phyloP scores from a whole-genome alignment of 768 basidiomycete genomes.

The Termitomyces bulborhizus region DNA sequence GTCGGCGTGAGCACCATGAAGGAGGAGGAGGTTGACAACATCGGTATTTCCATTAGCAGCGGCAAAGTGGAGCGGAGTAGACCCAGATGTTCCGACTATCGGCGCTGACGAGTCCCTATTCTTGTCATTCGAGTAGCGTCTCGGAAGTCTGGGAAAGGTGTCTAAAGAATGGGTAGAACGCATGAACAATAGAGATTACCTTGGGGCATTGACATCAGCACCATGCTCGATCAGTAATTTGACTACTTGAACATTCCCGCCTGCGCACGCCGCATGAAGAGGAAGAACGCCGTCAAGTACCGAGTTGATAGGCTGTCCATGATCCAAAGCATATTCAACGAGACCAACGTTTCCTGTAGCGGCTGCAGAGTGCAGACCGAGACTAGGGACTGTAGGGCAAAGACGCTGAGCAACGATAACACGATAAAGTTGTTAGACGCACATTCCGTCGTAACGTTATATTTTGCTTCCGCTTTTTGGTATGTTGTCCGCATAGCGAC shows the following conservation, averaged over 20 bases:
- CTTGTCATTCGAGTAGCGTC: slow-evolving; percentile 68
- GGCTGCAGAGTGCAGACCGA: slow-evolving; percentile 73
- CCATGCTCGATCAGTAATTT: slow-evolving; percentile 85
- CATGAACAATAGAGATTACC: slow-evolving; percentile 36
- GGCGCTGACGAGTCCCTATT: slow-evolving; percentile 60
- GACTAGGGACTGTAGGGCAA: slow-evolving; percentile 53
- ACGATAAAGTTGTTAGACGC: slow-evolving; percentile 18
- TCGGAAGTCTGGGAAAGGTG: slow-evolving; percentile 46
- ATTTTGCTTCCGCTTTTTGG: slow-evolving; percentile 47
- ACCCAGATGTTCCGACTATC: slow-evolving; percentile 79
- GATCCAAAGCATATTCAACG: slow-evolving; percentile 86
- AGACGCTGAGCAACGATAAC: background rate
- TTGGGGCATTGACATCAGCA: slow-evolving; percentile 96
- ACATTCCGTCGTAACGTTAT: slow-evolving; percentile 57
- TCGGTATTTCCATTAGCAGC: slow-evolving; percentile 87
- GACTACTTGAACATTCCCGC: slow-evolving; percentile 86
- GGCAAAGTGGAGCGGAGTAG: slow-evolving; percentile 95
- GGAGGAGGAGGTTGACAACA: slow-evolving; percentile 74
- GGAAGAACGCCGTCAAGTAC: slow-evolving; percentile 96
- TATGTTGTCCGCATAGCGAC: slow-evolving; percentile 41
- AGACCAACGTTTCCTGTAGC: slow-evolving; percentile 87
- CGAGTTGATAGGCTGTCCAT: slow-evolving; percentile 95
- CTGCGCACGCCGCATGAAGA: slow-evolving; percentile 89
- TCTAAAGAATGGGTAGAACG: slow-evolving; percentile 3
- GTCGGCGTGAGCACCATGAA: slow-evolving; percentile 77